Evolutionary conservation across 257 asterid genomes (phyloP), one percentile per base, ranked within the genome.

Genomic region (Phtheirospermum japonicum): DNA sequence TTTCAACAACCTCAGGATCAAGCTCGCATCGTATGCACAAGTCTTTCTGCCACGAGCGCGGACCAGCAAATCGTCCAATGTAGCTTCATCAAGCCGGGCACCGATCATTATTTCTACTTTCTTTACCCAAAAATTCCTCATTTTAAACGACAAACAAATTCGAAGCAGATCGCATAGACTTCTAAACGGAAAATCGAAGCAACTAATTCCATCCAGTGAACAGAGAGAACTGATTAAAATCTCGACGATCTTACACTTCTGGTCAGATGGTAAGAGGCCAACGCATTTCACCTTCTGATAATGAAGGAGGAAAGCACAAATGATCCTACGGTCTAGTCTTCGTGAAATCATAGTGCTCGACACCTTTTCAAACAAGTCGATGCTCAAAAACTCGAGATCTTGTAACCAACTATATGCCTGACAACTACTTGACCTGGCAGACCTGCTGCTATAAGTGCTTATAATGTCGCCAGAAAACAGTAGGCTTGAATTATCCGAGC

Each of bases 61-160:
- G 53, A 81, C 37, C 17, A 87, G 59, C 65, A 87, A 42, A 73
- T 84, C 90, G 73, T 82, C 85, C 53, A 87, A 28, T 56, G 83
- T 77, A 23, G 90, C 93, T 59, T 72, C 77, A 52, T 87, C 90
- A 34, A 87, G 61, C 18, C 77, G 59, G 13, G 67, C 65, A 3
- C 87, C 94, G 26, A 87, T 76, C 53, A 82, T 54, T 51, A 45
- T 45, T 40, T 87, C 93, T 37, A 84, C 69, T 51, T 36, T 80
- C 51, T n/a, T 50, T 11, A 9, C 68, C 66, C 32, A 63, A 23
- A 50, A 55, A 51, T 37, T 69, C 9, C 57, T 64, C 59, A 75
- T 12, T 57, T 71, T 66, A 46, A 77, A 75, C 23, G 56, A 40
- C 10, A 28, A 58, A 5, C 80, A 75, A 20, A 57, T 57, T 39